phyloP scores from a whole-genome alignment of 176 grass and related monocot species.

The Carex cristatella region DNA sequence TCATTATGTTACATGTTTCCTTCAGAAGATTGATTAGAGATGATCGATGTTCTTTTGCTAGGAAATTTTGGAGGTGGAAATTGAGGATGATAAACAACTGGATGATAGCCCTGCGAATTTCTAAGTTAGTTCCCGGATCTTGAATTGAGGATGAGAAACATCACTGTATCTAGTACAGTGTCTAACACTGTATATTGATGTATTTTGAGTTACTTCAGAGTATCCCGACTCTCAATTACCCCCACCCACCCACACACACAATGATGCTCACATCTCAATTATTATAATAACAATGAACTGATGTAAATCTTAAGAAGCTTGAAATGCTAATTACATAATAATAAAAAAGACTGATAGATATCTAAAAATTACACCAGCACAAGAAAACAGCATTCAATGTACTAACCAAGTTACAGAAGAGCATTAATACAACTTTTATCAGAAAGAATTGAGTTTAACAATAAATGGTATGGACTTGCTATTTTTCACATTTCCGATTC shows the following conservation, averaged over 20 bases:
- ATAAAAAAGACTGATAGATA: not conserved
- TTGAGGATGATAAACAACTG: conserved; percentile 83
- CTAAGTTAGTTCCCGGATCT: conserved; percentile 27
- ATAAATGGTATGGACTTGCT: not conserved
- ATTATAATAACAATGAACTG: not conserved
- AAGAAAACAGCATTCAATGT: not conserved
- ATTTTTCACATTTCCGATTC: conserved; percentile 74
- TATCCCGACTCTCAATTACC: too few species aligned
- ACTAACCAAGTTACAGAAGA: not conserved
- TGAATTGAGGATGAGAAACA: not conserved
- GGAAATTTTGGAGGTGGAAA: conserved; percentile 93
- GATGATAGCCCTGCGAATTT: conserved; percentile 81
- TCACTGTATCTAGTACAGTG: too few species aligned
- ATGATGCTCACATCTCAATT: not conserved
- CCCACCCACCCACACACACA: not conserved
- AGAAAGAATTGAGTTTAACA: not conserved
- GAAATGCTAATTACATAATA: not conserved
- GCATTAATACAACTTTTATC: not conserved
- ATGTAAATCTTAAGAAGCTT: not conserved
- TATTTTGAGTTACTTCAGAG: too few species aligned
- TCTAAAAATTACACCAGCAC: not conserved
- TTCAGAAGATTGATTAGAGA: not conserved
- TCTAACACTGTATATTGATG: too few species aligned
- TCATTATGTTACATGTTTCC: not conserved
- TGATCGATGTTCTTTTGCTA: conserved; percentile 12